Base-by-base conservation (phyloP, 768 basidiomycete genomes). In the Podaxis sp. region DNA sequence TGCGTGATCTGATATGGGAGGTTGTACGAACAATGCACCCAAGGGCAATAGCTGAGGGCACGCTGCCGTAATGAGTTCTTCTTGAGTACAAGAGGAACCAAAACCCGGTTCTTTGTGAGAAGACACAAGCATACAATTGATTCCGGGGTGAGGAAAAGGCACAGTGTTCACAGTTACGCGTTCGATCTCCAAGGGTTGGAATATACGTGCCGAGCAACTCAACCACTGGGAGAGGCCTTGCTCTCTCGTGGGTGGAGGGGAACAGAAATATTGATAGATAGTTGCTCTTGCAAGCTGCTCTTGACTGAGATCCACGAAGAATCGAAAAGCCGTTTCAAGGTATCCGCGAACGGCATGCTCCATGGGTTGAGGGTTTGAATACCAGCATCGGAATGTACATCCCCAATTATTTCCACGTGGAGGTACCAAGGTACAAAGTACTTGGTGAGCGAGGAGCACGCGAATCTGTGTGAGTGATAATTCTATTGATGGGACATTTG, bases 21-120 rank as follows among this genome's bases (percentile, higher is more conserved):
- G 72, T 4, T 71, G 68, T 33, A 78, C 38, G 37, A 75, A 65
- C 30, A 77, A 61, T 46, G 73, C 74, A 12, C 71, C 72, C 44
- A 74, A 60, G 26, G 69, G 66, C 20, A 76, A 64, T 40, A 75
- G 60, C 5, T 69, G 66, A 10, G 73, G 72, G 56, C 73, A 75
- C 15, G 72, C 69, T n/a, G 68, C 70, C 12, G 74, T 73, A 22
- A 74, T 58, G 12, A 75, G 66, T 49, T 75, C 75, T 60, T 76
- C 74, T 63, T 76, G 76, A 8, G 75, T 76, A 58, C 71, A 72
- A 17, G 74, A 68, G 40, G 72, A 41, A 28, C 75, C 73, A 57
- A 75, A 78, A 17, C 75, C 74, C 6, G 73, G 74, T 3, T 59
- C 72, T 44, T 69, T 69, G 62, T 73, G 74, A 6, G 74, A 75